Base-by-base conservation (phyloP, 2,329 filamentous ascomycete genomes). In the Aspergillus awamori region DNA sequence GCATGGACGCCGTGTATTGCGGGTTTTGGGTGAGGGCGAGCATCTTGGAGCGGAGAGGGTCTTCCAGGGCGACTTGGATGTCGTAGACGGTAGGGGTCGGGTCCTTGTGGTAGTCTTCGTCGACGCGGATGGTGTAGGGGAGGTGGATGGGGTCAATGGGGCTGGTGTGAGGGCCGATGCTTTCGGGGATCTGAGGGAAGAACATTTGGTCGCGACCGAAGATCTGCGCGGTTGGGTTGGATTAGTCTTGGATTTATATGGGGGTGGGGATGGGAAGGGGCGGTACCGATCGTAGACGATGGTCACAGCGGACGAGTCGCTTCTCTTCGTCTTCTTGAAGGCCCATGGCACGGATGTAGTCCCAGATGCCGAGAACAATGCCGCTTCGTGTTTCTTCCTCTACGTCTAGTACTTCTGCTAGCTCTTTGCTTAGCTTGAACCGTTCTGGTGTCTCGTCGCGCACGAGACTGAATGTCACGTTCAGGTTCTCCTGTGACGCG, bases 241-340 rank as follows among this genome's bases (percentile, higher is more conserved):
- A 33, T 63, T 55, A 62, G 59, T n/a, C 41, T 22, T 22, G 3
- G 11, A 20, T 10, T 4, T 15, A 5, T 8, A 13, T 4, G 13
- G 30, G 13, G 3, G 17, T 15, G 41, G 6, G 54, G 39, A 54
- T 47, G 43, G 36, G 8, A 17, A 39, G 38, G 76, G 86, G 72
- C 76, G 86, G 72, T 79, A 96, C 92, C 77, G 86, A 87, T 79
- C 86, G 89, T 56, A 99, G 77, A 51, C 89, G 84, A 47, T 93
- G 89, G 72, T 99, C 94, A 72, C 95, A 98, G 41, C 91, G 89
- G 69, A 99, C 94, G 63, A 91, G 90, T 63, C 95, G 87, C 81
- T 95, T 95, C 74, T 99, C 95, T 62, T 98, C 94, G 66, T 97
- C 93, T 74, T 97, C 94, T 75, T 96, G 92, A 51, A 99, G 81